These are phyloP conservation scores for Nyctanthes arbortristis DNA, from an alignment of 257 asterid genomes.

Conservation along the genomic window DNA sequence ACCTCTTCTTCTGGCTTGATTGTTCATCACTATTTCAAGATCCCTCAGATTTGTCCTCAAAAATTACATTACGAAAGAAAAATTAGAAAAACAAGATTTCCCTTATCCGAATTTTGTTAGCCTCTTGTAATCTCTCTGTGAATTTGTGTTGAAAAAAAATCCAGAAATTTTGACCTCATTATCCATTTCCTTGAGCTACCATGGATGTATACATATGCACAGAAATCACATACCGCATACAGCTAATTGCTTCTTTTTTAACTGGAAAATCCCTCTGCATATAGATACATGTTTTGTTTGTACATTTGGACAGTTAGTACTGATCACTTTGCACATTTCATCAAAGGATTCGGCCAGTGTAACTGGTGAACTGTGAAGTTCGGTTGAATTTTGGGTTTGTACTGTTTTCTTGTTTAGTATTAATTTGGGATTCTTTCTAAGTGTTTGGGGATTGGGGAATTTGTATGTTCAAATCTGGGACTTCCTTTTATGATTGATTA, in stretches of 20 bases:
- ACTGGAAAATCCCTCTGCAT: slow-evolving; percentile 19
- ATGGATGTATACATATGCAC: slow-evolving; percentile 3
- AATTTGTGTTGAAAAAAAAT: not conserved
- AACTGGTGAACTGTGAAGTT: slow-evolving; percentile 26
- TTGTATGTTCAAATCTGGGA: slow-evolving; percentile 21
- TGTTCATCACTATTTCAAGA: slow-evolving; percentile 31
- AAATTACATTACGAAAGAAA: slow-evolving; percentile 12
- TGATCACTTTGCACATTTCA: slow-evolving; percentile 13
- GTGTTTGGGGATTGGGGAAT: slow-evolving; percentile 19
- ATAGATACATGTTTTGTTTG: slow-evolving; percentile 6
- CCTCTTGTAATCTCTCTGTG: slow-evolving; percentile 29
- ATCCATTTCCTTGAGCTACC: slow-evolving; percentile 31
- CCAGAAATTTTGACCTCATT: slow-evolving; percentile 24
- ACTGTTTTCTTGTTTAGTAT: not conserved
- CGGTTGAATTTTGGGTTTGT: not conserved
- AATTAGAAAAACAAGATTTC: not conserved
- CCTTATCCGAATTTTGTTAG: slow-evolving; percentile 30
- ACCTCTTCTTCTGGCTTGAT: slow-evolving; percentile 10
- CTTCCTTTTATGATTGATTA: slow-evolving; percentile 38
- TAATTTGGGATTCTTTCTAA: not conserved
- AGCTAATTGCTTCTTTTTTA: slow-evolving; percentile 15
- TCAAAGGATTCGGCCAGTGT: slow-evolving; percentile 9
- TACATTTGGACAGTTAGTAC: slow-evolving; percentile 8
- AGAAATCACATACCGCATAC: not conserved
- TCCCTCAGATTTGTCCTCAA: slow-evolving; percentile 33